phyloP scores from a whole-genome alignment of 345 rosid species.

The Eucalyptus brandiana region DNA sequence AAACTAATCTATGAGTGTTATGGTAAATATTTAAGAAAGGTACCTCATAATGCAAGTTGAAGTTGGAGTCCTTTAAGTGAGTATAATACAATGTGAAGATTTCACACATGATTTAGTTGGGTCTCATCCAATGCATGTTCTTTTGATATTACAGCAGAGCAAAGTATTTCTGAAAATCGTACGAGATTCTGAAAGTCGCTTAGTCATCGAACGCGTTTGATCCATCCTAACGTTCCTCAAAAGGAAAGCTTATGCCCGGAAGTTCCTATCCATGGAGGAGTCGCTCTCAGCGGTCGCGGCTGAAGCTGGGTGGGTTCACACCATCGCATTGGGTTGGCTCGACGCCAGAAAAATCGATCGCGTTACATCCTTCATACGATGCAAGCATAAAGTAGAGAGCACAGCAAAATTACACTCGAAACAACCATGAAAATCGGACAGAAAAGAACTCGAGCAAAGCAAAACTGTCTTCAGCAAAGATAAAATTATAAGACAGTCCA shows the following conservation, averaged over 20 bases:
- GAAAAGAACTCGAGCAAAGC: not conserved
- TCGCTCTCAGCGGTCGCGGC: not conserved
- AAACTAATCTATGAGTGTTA: not conserved
- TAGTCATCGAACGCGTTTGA: not conserved
- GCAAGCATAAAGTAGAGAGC: not conserved
- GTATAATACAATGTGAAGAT: not conserved
- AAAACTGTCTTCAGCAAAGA: not conserved
- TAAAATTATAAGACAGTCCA: not conserved
- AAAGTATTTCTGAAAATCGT: not conserved
- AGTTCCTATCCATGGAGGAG: not conserved
- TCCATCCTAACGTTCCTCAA: not conserved
- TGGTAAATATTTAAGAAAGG: not conserved
- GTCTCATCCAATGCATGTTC: not conserved
- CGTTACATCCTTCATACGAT: not conserved
- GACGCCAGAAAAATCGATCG: not conserved
- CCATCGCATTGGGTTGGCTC: not conserved
- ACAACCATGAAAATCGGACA: not conserved
- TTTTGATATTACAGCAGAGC: not conserved
- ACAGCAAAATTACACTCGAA: not conserved
- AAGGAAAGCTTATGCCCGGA: not conserved
- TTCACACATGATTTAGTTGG: not conserved
- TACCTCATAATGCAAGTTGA: not conserved
- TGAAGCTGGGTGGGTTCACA: not conserved
- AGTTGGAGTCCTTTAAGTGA: not conserved
- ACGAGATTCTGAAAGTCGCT: not conserved